Conservation (phyloP, 208 protist genomes). For the Naegleria fowleri region DNA sequence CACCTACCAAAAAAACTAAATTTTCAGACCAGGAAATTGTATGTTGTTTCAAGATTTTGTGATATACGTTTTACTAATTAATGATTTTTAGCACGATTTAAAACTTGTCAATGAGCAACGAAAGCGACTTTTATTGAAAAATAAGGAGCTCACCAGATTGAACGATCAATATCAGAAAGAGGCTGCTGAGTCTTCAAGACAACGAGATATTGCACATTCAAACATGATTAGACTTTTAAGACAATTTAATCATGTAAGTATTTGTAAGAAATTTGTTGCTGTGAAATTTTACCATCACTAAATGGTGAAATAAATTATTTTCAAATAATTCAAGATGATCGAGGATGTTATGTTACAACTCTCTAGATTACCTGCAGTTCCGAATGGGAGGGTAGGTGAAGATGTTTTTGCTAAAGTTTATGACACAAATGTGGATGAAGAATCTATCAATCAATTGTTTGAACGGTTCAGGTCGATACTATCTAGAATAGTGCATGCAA, state of each 20-base stretch:
- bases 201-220: background rate
- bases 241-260: conserved; percentile 15
- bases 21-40: background rate
- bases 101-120: background rate
- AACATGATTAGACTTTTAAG: background rate
- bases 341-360: background rate
- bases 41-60: background rate
- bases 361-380: background rate
- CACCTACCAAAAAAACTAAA: background rate
- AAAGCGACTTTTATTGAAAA: background rate
- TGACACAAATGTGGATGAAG: background rate
- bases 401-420: background rate
- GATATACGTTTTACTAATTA: background rate
- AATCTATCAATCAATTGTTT: background rate
- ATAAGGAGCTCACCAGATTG: background rate
- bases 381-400: background rate
- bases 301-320: background rate
- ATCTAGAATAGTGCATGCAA: background rate
- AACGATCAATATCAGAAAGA: background rate
- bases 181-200: background rate
- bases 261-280: background rate
- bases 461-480: background rate
- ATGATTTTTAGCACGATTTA: background rate
- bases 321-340: background rate
- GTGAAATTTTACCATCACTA: too few species aligned